These are phyloP conservation scores for Ascochyta lentis DNA, from an alignment of 2,329 filamentous ascomycete genomes.

Conservation along the genomic window DNA sequence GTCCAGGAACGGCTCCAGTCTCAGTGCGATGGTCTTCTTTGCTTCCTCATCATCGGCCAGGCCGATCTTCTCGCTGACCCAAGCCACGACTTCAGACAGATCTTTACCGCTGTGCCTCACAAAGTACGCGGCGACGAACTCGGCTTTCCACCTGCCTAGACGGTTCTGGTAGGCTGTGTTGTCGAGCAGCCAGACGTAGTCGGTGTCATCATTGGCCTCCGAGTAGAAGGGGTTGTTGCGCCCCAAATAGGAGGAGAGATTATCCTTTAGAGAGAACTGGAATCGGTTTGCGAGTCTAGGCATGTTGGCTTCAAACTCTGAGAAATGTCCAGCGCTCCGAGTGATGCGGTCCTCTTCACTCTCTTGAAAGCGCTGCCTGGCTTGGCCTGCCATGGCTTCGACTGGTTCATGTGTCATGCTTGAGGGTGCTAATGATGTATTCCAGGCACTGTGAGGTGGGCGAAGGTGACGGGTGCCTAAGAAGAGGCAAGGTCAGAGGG, in stretches of 20 bases:
- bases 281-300: constrained; percentile 43
- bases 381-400: constrained; percentile 37
- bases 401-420: constrained; percentile 39
- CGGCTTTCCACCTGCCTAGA: constrained; percentile 71
- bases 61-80: constrained; percentile 72
- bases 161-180: constrained; percentile 76
- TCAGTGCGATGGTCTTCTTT: constrained; percentile 66
- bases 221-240: constrained; percentile 47
- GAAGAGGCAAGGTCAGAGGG: constrained; percentile 43
- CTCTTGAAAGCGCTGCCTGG: constrained; percentile 40
- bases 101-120: constrained; percentile 72
- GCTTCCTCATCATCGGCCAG: constrained; percentile 61
- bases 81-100: constrained; percentile 71
- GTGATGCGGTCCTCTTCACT: constrained; percentile 43
- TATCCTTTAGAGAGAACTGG: constrained; percentile 48
- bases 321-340: constrained; percentile 37
- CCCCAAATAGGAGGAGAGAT: constrained; percentile 49
- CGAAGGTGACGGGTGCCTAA: constrained; percentile 27
- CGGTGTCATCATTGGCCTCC: constrained; percentile 63
- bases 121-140: constrained; percentile 85
- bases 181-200: constrained; percentile 88
- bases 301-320: constrained; percentile 48
- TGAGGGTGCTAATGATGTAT: constrained; percentile 14
- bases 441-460: constrained; percentile 17
- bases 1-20: constrained; percentile 80